A percentile compares a stretch with the other conserved stretches of the same genome.
Evolutionary conservation across 495 filamentous ascomycete genomes (phyloP).

Genomic region (Trichoderma reesei): DNA sequence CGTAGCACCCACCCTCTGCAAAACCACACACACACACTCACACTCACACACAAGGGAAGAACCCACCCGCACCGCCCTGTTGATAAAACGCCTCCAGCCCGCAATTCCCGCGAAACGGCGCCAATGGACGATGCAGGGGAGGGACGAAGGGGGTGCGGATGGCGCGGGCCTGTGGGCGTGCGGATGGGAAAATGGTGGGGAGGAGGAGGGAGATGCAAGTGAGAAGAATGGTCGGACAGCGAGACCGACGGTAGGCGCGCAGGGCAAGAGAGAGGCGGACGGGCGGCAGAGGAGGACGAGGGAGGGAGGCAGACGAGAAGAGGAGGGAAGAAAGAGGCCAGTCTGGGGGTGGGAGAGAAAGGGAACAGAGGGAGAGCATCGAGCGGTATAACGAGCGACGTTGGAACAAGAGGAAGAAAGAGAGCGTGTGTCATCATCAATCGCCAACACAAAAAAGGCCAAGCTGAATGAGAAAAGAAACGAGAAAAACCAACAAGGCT

Average conservation of each 20-base stretch:
- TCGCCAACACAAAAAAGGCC: too few relatives aligned
- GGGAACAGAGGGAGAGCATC: background rate
- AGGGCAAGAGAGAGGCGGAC: background rate
- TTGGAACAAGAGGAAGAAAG: background rate
- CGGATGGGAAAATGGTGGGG: background rate
- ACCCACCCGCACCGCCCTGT: conserved; percentile 7
- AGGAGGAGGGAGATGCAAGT: background rate
- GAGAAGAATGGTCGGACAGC: background rate
- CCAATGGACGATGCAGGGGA: conserved; percentile 7
- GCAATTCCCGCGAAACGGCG: conserved; percentile 6
- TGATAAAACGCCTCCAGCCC: conserved; percentile 6
- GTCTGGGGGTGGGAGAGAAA: background rate
- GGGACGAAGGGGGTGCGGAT: background rate
- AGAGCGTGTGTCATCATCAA: too few relatives aligned
- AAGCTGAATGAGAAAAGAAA: background rate
- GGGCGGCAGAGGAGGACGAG: background rate
- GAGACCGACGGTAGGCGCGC: background rate
- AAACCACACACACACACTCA: too few relatives aligned
- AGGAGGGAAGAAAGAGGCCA: background rate
- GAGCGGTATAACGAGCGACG: background rate
- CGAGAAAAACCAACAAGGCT: background rate
- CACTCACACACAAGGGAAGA: background rate
- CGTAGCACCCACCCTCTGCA: background rate
- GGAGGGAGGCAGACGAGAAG: background rate
- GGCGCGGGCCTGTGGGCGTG: background rate